Evolutionary conservation across 768 basidiomycete genomes (phyloP).

Genomic region (Hygrocybe punicea): DNA sequence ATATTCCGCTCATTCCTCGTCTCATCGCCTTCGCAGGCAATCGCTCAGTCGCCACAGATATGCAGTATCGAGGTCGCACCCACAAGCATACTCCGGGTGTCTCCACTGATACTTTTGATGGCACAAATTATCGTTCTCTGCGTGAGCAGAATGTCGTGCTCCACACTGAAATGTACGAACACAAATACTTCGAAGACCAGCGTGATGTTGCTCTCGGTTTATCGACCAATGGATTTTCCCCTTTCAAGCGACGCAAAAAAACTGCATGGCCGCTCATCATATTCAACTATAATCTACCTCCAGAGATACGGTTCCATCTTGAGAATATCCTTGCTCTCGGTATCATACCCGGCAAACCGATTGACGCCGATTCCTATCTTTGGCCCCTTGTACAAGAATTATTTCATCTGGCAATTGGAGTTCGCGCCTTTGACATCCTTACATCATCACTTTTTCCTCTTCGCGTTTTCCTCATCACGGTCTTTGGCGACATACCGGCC

Average conservation of each 20-base stretch:
- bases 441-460: slow-evolving; percentile 27
- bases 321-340: slow-evolving; percentile 26
- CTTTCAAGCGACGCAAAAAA: slow-evolving; percentile 26
- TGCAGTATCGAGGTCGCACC: slow-evolving; percentile 29
- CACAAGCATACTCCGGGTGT: slow-evolving; percentile 8
- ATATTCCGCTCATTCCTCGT: slow-evolving; percentile 36
- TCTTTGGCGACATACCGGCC: slow-evolving; percentile 22
- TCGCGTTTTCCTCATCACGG: slow-evolving; percentile 33
- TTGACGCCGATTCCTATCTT: slow-evolving; percentile 39
- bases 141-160: slow-evolving; percentile 20
- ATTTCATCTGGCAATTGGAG: slow-evolving; percentile 31
- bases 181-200: slow-evolving; percentile 32
- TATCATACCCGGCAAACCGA: slow-evolving; percentile 35
- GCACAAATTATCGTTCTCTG: slow-evolving; percentile 24
- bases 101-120: slow-evolving; percentile 37
- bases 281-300: slow-evolving; percentile 42
- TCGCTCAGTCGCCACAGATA: slow-evolving; percentile 13
- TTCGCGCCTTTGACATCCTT: slow-evolving; percentile 40
- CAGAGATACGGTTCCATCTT: slow-evolving; percentile 1
- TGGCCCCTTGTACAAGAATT: slow-evolving; percentile 36
- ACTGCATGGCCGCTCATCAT: slow-evolving; percentile 40
- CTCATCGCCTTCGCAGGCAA: slow-evolving; percentile 27
- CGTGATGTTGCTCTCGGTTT: slow-evolving; percentile 41
- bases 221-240: slow-evolving; percentile 37
- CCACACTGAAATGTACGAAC: slow-evolving; percentile 15